A percentile compares a stretch with the other conserved stretches of the same genome.
phyloP scores from a whole-genome alignment of 2,329 filamentous ascomycete genomes.

The Torrubiella hemipterigena region DNA sequence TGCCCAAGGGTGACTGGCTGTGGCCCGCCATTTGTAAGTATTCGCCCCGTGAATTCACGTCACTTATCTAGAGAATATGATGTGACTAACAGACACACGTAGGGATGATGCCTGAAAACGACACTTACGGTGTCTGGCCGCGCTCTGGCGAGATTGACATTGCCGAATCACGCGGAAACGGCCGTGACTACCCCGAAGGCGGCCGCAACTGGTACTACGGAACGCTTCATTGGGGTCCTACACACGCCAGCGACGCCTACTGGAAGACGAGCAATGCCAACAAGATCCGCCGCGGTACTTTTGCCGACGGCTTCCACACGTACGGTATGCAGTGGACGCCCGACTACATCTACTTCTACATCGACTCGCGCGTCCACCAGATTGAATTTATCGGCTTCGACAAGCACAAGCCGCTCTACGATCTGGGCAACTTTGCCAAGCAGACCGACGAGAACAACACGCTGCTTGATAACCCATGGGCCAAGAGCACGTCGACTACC shows the following conservation, averaged over 20 bases:
- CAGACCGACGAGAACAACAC: conserved; percentile 26
- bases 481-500: conserved; percentile 18
- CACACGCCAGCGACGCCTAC: conserved; percentile 16
- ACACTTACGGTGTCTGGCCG: conserved; percentile 37
- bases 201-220: conserved; percentile 29
- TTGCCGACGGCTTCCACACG: conserved; percentile 31
- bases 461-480: conserved; percentile 31
- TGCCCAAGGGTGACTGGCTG: conserved; percentile 42
- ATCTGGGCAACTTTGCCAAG: conserved; percentile 27
- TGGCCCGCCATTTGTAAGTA: conserved; percentile 39
- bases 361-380: conserved; percentile 30
- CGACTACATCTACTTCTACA: conserved; percentile 40
- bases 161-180: conserved; percentile 35
- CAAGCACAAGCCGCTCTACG: conserved; percentile 21
- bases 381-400: conserved; percentile 25
- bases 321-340: conserved; percentile 41
- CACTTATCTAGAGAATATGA: no score
- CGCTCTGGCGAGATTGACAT: conserved; percentile 42
- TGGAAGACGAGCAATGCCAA: conserved; percentile 20
- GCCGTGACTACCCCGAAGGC: conserved; percentile 22
- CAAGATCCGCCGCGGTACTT: conserved; percentile 23
- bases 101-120: conserved; percentile 39
- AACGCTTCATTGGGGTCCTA: conserved; percentile 33
- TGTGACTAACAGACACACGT: no score
- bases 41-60: conserved; percentile 3